Evolutionary conservation across 192 early-diverging fungal species (phyloP).

Genomic region (Coemansia sp.): DNA sequence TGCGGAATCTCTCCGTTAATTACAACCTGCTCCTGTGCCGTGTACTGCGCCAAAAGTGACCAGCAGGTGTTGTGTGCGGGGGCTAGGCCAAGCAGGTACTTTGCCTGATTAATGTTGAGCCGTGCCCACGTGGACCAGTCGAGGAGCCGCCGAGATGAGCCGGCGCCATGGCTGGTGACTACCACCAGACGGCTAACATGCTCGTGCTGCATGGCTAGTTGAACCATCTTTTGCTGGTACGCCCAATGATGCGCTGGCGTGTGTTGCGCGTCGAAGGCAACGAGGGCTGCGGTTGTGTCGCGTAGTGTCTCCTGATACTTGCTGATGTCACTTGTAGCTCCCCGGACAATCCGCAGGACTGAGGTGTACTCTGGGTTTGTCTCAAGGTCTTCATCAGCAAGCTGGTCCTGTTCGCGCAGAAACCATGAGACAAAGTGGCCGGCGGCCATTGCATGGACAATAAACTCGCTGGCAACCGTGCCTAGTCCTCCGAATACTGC

Average conservation of each 20-base stretch:
- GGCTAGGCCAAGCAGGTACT: constrained; percentile 7
- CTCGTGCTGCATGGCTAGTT: constrained; percentile 25
- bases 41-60: constrained; percentile 34
- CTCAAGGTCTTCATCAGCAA: constrained; percentile 19
- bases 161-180: constrained; percentile 36
- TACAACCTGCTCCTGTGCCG: constrained; percentile 29
- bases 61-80: constrained; percentile 17
- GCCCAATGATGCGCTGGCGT: constrained; percentile 17
- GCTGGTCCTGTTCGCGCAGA: constrained; percentile 15
- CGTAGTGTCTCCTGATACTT: constrained; percentile 20
- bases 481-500: constrained; percentile 41
- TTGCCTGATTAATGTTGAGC: constrained; percentile 26
- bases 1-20: constrained; percentile 9
- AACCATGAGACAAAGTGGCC: constrained; percentile 34
- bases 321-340: constrained; percentile 13
- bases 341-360: constrained; percentile 22
- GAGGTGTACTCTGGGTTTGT: constrained; percentile 9
- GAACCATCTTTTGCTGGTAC: constrained; percentile 25
- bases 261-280: constrained; percentile 23
- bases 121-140: constrained; percentile 34
- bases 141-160: constrained; percentile 19
- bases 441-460: constrained; percentile 20
- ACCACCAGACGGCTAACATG: constrained; percentile 18
- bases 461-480: constrained; percentile 24
- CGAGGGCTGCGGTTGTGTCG: constrained; percentile 26